Percentiles rank a stretch among this genome's conserved stretches.
phyloP scores from a whole-genome alignment of 2,329 filamentous ascomycete species.

The Westerdykella aurantiaca region DNA sequence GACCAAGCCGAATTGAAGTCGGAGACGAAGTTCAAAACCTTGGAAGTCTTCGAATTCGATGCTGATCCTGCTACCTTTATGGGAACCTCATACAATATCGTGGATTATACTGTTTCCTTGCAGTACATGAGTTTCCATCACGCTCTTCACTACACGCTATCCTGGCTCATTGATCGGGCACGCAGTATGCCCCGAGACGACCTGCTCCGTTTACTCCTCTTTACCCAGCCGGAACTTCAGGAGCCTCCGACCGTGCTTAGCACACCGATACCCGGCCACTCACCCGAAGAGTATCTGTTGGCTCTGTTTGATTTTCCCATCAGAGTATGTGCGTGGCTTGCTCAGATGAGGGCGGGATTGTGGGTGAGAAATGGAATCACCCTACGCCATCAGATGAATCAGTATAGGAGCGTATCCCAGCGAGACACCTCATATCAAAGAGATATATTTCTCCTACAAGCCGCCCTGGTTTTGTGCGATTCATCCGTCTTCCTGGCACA shows the following conservation, averaged over 20 bases:
- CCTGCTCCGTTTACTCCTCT: slow-evolving; percentile 63
- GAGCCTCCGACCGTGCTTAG: slow-evolving; percentile 56
- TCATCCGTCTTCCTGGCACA: slow-evolving; percentile 79
- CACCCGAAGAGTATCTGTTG: slow-evolving; percentile 73
- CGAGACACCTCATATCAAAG: slow-evolving; percentile 90
- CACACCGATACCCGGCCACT: slow-evolving; percentile 54
- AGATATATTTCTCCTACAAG: slow-evolving; percentile 90
- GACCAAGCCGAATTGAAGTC: slow-evolving; percentile 82
- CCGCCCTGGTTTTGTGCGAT: slow-evolving; percentile 79
- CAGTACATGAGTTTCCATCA: slow-evolving; percentile 97
- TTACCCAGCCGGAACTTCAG: slow-evolving; percentile 65
- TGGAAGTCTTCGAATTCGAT: slow-evolving; percentile 78
- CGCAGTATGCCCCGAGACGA: slow-evolving; percentile 65
- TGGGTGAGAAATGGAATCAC: slow-evolving; percentile 98
- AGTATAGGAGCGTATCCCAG: slow-evolving; percentile 83
- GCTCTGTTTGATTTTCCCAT: slow-evolving; percentile 89
- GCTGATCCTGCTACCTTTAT: slow-evolving; percentile 23
- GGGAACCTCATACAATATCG: slow-evolving; percentile 50
- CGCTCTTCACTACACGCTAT: slow-evolving; percentile 89
- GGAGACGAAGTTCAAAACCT: slow-evolving; percentile 72
- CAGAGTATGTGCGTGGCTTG: slow-evolving; percentile 89
- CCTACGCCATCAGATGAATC: slow-evolving; percentile 87
- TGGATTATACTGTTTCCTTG: slow-evolving; percentile 82
- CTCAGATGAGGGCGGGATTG: slow-evolving; percentile 97
- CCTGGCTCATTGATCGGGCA: slow-evolving; percentile 89